Base-by-base conservation (phyloP, 2,329 filamentous ascomycete genomes). In the Ambrosiella beaveri region DNA sequence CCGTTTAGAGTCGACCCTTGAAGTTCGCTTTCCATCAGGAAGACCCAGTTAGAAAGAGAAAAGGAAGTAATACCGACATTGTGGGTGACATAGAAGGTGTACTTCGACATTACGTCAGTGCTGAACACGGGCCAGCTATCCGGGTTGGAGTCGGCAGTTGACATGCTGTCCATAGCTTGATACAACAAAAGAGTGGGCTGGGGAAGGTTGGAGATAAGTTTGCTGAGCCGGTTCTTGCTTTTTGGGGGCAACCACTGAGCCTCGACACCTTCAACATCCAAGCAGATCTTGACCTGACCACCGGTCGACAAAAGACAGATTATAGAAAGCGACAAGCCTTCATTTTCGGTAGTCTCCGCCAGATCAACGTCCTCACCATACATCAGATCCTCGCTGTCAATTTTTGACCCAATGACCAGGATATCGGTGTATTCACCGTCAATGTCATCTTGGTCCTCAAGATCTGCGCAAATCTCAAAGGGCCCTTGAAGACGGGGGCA, bases 161-260 rank as follows among this genome's bases (percentile, higher is more conserved):
- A 74, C 65, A 81, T 74, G 2, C 78, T 80, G 62, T 84, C 81
- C 57, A 84, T 72, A 37, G 78, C 78, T 63, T 84, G 79, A 65
- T 83, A 82, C 0, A 78, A 78, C 35, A 83, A 69, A 8, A 84
- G 70, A 0, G 74, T 71, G 1, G 77, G 76, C 1, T 71, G 65
- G 0, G 72, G 69, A 1, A 66, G 63, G 11, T 69, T 66, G 1
- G 69, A 69, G 15, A 69, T 62, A 9, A 74, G 65, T 9, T 70
- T 69, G n/a, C 69, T 67, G 41, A 71, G 61, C 63, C 71, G 77
- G 1, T 71, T 73, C 63, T 75, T 81, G 64, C 70, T 73, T 59
- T 74, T 77, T 6, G 78, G 77, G 0, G 79, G 79, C 17, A 84
- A 69, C 81, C 81, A 84, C 65, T 82, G 77, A n/a, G 81, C 81